A percentile compares a stretch with the other conserved stretches of the same genome.
These are phyloP conservation scores for Beverwykella pulmonaria DNA, from an alignment of 495 filamentous ascomycete species.

Conservation along the genomic window DNA sequence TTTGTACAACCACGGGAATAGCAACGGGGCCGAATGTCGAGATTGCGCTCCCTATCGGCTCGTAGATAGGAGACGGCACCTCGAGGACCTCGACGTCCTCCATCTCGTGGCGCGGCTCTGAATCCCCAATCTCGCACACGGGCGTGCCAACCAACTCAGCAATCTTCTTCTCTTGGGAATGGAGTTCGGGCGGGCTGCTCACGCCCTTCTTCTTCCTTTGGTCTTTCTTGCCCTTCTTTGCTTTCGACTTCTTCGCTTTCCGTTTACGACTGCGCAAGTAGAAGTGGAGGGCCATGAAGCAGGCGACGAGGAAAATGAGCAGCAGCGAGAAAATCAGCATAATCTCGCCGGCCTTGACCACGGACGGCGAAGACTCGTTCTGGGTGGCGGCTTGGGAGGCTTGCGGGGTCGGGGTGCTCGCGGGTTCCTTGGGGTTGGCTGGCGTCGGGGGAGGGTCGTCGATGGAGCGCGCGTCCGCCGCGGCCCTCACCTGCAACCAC, in stretches of 20 bases:
- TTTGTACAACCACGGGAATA: not conserved
- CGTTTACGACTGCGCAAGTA: slow-evolving; percentile 6
- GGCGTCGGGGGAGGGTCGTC: not conserved
- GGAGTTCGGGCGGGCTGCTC: not conserved
- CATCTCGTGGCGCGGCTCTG: slow-evolving; percentile 17
- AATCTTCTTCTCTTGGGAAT: slow-evolving; percentile 10
- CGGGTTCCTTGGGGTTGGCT: not conserved
- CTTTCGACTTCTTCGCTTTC: not conserved
- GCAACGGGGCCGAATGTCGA: not conserved
- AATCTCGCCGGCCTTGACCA: slow-evolving; percentile 11
- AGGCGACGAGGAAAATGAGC: slow-evolving; percentile 6
- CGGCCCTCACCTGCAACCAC: not conserved
- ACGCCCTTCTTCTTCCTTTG: not conserved
- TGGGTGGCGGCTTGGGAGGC: slow-evolving; percentile 1
- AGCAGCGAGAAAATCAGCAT: slow-evolving; percentile 17
- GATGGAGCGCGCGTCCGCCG: not conserved
- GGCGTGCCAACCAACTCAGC: slow-evolving; percentile 15
- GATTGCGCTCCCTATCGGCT: not conserved
- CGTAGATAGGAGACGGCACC: not conserved
- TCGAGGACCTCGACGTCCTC: slow-evolving; percentile 11
- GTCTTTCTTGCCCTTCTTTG: not conserved
- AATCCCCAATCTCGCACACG: slow-evolving; percentile 17
- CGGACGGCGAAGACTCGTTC: not conserved
- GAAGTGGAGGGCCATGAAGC: not conserved
- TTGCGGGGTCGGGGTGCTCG: not conserved